A percentile compares a stretch with the other conserved stretches of the same genome.
Conservation (phyloP, 2,329 filamentous ascomycete genomes). For the Hymenoscyphus albidus region DNA sequence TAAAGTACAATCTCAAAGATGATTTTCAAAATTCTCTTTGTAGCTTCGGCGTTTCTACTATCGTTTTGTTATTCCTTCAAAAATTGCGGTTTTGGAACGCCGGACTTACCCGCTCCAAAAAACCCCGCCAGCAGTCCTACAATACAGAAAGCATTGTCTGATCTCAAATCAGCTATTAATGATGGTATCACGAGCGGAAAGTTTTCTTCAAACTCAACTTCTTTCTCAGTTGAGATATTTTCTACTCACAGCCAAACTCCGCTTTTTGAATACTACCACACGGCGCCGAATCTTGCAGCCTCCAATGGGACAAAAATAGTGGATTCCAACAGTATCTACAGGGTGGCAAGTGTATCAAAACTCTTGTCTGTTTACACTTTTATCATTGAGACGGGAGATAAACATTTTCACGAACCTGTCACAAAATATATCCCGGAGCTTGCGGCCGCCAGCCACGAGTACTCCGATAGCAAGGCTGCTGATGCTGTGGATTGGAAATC, state of each 20-base stretch:
- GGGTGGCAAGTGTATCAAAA: slow-evolving; percentile 44
- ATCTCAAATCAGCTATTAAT: slow-evolving; percentile 1
- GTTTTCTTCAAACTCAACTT: slow-evolving; percentile 25
- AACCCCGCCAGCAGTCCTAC: slow-evolving; percentile 1
- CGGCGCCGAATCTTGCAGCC: slow-evolving; percentile 27
- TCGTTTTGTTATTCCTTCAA: neutral
- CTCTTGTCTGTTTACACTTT: slow-evolving; percentile 42
- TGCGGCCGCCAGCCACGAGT: slow-evolving; percentile 9
- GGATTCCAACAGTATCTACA: slow-evolving; percentile 40
- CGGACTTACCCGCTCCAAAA: slow-evolving; percentile 8
- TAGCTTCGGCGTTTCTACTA: neutral
- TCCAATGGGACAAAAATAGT: slow-evolving; percentile 36
- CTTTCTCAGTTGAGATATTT: slow-evolving; percentile 40
- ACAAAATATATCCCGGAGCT: slow-evolving; percentile 44
- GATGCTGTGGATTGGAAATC: slow-evolving; percentile 22
- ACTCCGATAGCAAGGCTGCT: slow-evolving; percentile 13
- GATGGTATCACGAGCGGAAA: neutral
- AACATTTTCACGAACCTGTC: slow-evolving; percentile 39
- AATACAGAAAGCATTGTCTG: slow-evolving; percentile 15
- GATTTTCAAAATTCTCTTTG: neutral
- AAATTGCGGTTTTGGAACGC: slow-evolving; percentile 6
- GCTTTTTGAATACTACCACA: slow-evolving; percentile 37
- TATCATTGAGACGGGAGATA: slow-evolving; percentile 40
- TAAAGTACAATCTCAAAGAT: neutral
- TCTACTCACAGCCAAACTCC: slow-evolving; percentile 32